Evolutionary conservation across 176 grass and related monocot species (phyloP), one percentile per base, ranked within the genome.

Genomic region (Zoysia japonica): DNA sequence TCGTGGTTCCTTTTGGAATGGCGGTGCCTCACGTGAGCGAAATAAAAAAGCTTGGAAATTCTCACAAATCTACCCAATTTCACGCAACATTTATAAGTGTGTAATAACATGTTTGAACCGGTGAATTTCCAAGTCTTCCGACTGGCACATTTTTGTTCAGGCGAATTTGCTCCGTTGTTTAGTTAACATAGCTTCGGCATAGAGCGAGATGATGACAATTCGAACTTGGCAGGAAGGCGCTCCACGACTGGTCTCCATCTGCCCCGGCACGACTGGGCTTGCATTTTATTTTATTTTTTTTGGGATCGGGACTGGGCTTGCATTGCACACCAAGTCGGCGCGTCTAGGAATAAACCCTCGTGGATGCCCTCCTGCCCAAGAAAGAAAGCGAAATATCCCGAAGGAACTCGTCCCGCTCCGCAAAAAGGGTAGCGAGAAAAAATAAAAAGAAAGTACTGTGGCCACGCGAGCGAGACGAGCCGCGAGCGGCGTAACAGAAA

Each of bases 321-420:
- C 74, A 37, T 14, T 13, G 59, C 59, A 61, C 59, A 76, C 17
- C 56, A 63, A 63, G 73, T 61, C 57, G 75, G 45, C 61, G 61
- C 16, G 47, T 47, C 15, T 16, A 41, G 68, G 20, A 89, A 89
- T 86, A 82, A 89, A 82, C 83, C 74, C 20, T 78, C 68, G 68
- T 64, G 65, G 87, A 84, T 88, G 13, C 86, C 86, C 81, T 81
- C 55, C 9, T 56, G 54, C 69, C 76, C 87, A 84, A 88, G 81
- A 88, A 84, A 88, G 69, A 20, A 68, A 52, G 0, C 43, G 6
- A 62, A 44, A 78, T 47, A 5, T 7, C 60, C 61, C 62, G 5
- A 70, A 51, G 38, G 45, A 73, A 78, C 81, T 14, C 64, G n/a
- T 62, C 62, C 72, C 1, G 54, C 43, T 43, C 48, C 17, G 9